These are phyloP conservation scores for Ceratorhiza oryzae-sativae DNA, from an alignment of 1,284 basidiomycete genomes.

Conservation along the genomic window DNA sequence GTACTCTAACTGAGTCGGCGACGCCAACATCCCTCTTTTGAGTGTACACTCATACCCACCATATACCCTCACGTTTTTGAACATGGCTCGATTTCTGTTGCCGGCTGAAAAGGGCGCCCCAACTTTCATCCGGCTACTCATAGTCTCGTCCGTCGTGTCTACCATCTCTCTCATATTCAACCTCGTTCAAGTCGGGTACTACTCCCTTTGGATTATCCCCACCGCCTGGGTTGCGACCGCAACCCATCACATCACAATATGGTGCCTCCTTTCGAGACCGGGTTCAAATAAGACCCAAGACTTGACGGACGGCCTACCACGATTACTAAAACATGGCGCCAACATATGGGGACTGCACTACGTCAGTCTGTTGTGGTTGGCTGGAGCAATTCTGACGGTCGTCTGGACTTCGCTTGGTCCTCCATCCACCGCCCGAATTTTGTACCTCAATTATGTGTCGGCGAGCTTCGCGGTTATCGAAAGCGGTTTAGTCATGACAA, in stretches of 20 bases:
- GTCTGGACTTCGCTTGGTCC: neutral
- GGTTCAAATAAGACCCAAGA: too few species aligned
- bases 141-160: neutral
- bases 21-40: too few species aligned
- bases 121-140: neutral
- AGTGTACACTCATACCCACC: too few species aligned
- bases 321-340: neutral
- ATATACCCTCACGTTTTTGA: too few species aligned
- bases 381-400: neutral
- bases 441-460: neutral
- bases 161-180: neutral
- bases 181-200: neutral
- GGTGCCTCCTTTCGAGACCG: neutral
- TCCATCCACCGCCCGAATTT: too few species aligned
- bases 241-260: neutral
- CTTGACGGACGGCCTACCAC: neutral
- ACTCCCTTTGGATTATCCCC: neutral
- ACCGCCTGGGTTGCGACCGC: neutral
- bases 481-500: neutral
- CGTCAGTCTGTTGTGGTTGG: neutral
- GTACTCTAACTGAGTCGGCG: too few species aligned
- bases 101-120: neutral
- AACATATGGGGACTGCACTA: conserved; percentile 4
- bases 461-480: neutral
- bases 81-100: neutral